Percentiles rank a stretch among this genome's conserved stretches.
These are phyloP conservation scores for Circinella minor DNA, from an alignment of 371 early-diverging fungal species.

Conservation along the genomic window DNA sequence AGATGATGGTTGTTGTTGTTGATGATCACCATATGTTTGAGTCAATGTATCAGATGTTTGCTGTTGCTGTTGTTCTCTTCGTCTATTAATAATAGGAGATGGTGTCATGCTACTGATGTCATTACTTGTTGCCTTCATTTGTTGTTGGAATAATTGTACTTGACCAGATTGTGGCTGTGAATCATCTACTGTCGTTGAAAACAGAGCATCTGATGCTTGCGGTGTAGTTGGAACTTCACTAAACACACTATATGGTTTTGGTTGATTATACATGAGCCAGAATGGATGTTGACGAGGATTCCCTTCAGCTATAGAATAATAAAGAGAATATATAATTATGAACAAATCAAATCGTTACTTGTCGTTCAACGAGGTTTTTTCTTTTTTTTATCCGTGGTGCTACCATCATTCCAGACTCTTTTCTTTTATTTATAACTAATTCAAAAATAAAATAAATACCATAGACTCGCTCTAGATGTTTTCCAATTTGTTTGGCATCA, in stretches of 20 bases:
- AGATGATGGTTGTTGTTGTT: constrained; percentile 4
- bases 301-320: constrained; percentile 17
- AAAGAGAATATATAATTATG: background rate
- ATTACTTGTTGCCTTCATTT: background rate
- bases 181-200: background rate
- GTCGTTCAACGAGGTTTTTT: no score
- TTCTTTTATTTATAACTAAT: no score
- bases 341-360: no score
- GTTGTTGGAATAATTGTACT: background rate
- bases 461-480: constrained; percentile 59
- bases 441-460: constrained; percentile 22
- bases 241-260: constrained; percentile 40
- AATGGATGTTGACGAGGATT: constrained; percentile 26
- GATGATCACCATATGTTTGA: background rate
- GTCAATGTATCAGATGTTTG: background rate
- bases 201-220: constrained; percentile 8
- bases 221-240: constrained; percentile 30
- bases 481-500: constrained; percentile 62
- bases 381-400: no score
- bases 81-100: background rate
- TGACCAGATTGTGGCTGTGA: constrained; percentile 1
- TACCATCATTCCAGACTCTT: no score
- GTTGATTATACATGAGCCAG: constrained; percentile 41
- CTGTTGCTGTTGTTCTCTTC: no score
- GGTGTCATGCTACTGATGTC: background rate